Evolutionary conservation across 345 rosid species (phyloP), one percentile per base, ranked within the genome.

Genomic region (Salix exigua): DNA sequence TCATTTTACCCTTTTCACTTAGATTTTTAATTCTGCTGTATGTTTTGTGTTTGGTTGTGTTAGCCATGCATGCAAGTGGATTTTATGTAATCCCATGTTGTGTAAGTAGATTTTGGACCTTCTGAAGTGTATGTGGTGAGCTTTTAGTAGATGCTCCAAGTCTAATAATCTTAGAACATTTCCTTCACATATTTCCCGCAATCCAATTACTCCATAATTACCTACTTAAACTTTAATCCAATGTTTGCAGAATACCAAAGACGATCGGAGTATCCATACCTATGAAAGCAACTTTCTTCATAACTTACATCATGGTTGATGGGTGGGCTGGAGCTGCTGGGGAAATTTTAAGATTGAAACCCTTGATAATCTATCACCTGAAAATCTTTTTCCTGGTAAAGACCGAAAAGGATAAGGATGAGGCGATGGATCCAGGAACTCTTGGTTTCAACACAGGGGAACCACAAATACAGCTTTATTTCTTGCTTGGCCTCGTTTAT

Each of bases 271-370:
- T 82, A 66, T 91, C 99, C 9, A 91, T 96, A 81, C 99, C 99
- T 17, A 93, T 91, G 97, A 96, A 96, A 80, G 99, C 98, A 53
- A 92, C 98, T 5, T 94, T 94, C 88, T 94, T 94, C 86, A 92
- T 94, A 70, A 94, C 98, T 7, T 94, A 91, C 74, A 87, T 92
- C 69, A 94, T 92, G 97, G 99, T 93, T 23, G 99, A 93, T 30
- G 99, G 99, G 68, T 95, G 99, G 98, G 98, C 99, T 38, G 98
- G 99, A 79, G 96, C 90, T 28, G 99, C 99, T 6, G 99, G 90
- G 60, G 98, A 95, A 85, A 93, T 93, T 66, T 80, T 95, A 23
- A 85, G 99, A 82, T 70, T 95, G 78, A 92, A 88, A 78, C 96
- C 97, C 7, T 84, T 95, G 74, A 84, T 95, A 73, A 85, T 96